Conservation (phyloP, 176 grass and related monocot species). For the Carex scoparia region DNA sequence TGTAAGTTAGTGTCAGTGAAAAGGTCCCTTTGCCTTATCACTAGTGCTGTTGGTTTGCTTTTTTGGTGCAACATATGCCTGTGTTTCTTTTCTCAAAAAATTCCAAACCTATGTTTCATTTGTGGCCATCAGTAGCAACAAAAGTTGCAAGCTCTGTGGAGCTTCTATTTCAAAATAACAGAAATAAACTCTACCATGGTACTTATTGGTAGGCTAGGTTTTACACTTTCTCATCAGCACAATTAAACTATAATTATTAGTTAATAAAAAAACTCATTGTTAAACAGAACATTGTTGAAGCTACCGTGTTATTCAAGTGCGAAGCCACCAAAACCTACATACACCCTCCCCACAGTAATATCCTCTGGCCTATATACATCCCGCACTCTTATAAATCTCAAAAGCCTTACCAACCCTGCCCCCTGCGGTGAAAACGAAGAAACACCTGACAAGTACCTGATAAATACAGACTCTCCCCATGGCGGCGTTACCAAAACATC, state of each 20-base stretch:
- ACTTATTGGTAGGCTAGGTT: not conserved
- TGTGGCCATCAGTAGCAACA: not conserved
- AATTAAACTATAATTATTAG: not conserved
- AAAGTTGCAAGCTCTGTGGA: not conserved
- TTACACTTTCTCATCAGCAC: not conserved
- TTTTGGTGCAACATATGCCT: not conserved
- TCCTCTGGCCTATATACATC: constrained; percentile 47
- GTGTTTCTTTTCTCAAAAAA: not conserved
- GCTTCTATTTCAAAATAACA: not conserved
- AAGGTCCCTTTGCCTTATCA: not conserved
- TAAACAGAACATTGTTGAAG: constrained; percentile 55
- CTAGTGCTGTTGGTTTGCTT: not conserved
- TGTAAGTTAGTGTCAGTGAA: not conserved
- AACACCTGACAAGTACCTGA: constrained; percentile 41
- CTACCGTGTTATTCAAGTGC: constrained; percentile 61
- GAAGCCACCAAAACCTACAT: constrained; percentile 64
- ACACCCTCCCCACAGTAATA: constrained; percentile 36
- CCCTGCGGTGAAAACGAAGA: constrained; percentile 33
- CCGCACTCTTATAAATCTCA: constrained; percentile 31
- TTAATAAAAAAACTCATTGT: constrained; percentile 2
- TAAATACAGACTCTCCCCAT: constrained; percentile 37
- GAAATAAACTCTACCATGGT: not conserved
- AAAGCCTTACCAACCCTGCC: constrained; percentile 27
- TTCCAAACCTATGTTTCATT: not conserved
- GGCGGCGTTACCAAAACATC: constrained; percentile 44